Evolutionary conservation across 345 rosid species (phyloP).

Genomic region (Theobroma cacao): DNA sequence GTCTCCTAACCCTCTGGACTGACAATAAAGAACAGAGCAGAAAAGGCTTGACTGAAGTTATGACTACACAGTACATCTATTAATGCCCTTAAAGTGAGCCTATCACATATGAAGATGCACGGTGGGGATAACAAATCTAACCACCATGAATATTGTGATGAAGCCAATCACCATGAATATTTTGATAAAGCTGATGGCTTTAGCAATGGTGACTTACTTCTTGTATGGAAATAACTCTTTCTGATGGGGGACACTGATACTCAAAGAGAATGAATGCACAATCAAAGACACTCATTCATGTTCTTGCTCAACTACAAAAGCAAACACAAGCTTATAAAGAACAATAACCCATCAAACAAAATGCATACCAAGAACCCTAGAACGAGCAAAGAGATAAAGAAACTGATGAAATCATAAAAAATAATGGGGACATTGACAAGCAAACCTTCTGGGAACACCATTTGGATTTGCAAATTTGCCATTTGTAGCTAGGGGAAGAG

Average conservation of each 20-base stretch:
- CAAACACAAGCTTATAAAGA: not conserved
- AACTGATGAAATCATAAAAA: not conserved
- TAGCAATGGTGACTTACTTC: not conserved
- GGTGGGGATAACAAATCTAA: too few species aligned
- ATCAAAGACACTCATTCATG: not conserved
- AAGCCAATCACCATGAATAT: too few species aligned
- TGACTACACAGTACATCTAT: too few species aligned
- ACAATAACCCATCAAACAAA: not conserved
- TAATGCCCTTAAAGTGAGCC: too few species aligned
- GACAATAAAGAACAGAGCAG: too few species aligned
- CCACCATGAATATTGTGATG: too few species aligned
- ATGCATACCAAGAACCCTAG: not conserved
- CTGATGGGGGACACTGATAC: too few species aligned
- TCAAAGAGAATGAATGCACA: too few species aligned
- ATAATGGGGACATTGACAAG: not conserved
- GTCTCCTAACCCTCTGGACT: too few species aligned
- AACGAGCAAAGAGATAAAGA: not conserved
- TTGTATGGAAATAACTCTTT: not conserved
- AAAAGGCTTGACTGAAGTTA: too few species aligned
- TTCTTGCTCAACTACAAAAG: not conserved
- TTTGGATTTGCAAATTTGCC: constrained; percentile 38
- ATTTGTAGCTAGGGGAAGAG: constrained; percentile 28
- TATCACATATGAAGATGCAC: too few species aligned
- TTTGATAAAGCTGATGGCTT: too few species aligned
- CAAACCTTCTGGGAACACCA: constrained; percentile 36